phyloP scores from a whole-genome alignment of 129 eudicot genomes.

The Centrapalus pauciflorus region DNA sequence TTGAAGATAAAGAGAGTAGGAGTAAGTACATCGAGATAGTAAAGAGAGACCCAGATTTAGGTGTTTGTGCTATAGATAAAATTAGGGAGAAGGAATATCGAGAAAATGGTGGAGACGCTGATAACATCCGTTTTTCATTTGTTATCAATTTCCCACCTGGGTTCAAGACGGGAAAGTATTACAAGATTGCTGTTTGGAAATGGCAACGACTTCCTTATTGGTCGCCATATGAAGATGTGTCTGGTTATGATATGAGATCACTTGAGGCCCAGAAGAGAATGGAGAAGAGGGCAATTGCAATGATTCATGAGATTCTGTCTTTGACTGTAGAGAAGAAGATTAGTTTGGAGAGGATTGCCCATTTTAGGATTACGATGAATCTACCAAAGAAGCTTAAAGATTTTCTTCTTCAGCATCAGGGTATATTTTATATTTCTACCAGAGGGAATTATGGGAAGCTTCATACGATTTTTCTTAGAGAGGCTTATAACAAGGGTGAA shows the following conservation, averaged over 20 bases:
- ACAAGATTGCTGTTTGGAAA: conserved; percentile 81
- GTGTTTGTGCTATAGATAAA: conserved; percentile 59
- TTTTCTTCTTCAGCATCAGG: conserved; percentile 81
- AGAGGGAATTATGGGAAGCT: conserved; percentile 86
- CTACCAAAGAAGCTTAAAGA: conserved; percentile 85
- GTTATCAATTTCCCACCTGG: conserved; percentile 88
- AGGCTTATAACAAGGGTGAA: conserved; percentile 77
- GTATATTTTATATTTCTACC: conserved; percentile 85
- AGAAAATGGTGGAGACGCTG: conserved; percentile 69
- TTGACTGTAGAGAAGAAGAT: conserved; percentile 87
- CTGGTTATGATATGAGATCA: conserved; percentile 77
- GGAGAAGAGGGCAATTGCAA: conserved; percentile 86
- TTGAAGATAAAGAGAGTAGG: conserved; percentile 71
- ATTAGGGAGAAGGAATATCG: conserved; percentile 73
- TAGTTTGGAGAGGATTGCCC: conserved; percentile 81
- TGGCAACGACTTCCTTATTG: conserved; percentile 96
- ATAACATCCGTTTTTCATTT: conserved; percentile 61
- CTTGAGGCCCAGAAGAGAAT: conserved; percentile 79
- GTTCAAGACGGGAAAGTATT: conserved; percentile 71
- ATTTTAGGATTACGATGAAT: conserved; percentile 74
- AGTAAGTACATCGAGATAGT: conserved; percentile 70
- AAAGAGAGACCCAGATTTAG: conserved; percentile 38
- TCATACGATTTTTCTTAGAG: conserved; percentile 83
- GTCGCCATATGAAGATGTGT: conserved; percentile 87
- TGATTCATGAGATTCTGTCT: conserved; percentile 73